These are phyloP conservation scores for Allantophomopsis lycopodina DNA, from an alignment of 2,329 filamentous ascomycete genomes.

Conservation along the genomic window DNA sequence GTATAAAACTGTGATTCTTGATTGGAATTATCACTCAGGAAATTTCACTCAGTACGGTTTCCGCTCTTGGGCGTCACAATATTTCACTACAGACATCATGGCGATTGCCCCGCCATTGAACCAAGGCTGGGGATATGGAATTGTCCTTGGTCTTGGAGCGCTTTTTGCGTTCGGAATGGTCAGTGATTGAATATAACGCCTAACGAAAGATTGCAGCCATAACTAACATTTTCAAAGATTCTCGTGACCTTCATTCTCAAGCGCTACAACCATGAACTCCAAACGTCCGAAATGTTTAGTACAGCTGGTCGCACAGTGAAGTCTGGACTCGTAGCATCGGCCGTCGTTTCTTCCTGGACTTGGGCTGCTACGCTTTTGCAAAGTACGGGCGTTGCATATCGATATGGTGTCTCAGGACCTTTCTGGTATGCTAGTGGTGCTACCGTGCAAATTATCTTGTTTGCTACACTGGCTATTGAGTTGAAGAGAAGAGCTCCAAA, in stretches of 20 bases:
- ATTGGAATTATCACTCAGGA: too few species aligned
- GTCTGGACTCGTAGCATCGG: conserved; percentile 73
- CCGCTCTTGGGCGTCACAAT: too few species aligned
- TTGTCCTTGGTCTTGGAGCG: conserved; percentile 44
- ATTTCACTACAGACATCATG: conserved; percentile 6
- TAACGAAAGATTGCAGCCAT: background rate
- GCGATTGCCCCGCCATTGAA: conserved; percentile 16
- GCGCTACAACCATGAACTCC: conserved; percentile 59
- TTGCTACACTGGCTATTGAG: conserved; percentile 82
- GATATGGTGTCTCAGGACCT: conserved; percentile 55
- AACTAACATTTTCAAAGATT: conserved; percentile 8
- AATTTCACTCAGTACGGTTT: too few species aligned
- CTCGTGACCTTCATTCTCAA: conserved; percentile 20
- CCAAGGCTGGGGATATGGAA: conserved; percentile 44
- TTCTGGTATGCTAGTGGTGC: conserved; percentile 60
- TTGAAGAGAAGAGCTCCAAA: conserved; percentile 79
- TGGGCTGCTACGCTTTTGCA: conserved; percentile 80
- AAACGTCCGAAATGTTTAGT: conserved; percentile 87
- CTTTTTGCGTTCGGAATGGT: conserved; percentile 53
- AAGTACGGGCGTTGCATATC: conserved; percentile 69
- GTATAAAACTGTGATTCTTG: too few species aligned
- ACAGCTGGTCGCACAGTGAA: conserved; percentile 83
- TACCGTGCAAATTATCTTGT: conserved; percentile 77
- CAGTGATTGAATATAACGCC: conserved; percentile 2
- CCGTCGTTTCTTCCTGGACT: conserved; percentile 88